Conservation (phyloP, 108 stramenopile species). For the Asterionellopsis glacialis region DNA sequence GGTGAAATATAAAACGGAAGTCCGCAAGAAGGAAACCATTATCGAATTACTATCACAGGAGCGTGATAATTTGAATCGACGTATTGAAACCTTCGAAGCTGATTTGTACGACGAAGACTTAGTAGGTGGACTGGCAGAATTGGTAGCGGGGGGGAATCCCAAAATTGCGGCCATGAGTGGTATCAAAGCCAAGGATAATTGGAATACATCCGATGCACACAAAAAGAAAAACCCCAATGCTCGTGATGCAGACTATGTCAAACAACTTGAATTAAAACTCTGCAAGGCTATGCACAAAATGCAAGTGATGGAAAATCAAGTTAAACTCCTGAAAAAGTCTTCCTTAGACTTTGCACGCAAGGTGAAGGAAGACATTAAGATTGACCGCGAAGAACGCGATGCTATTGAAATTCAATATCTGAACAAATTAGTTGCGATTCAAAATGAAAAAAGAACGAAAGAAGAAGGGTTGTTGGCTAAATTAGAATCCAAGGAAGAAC, state of each 20-base stretch:
- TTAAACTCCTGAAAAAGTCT: background rate
- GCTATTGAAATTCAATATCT: background rate
- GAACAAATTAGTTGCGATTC: background rate
- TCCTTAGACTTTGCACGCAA: background rate
- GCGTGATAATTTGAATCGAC: too few species aligned
- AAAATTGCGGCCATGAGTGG: too few species aligned
- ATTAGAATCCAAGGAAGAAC: background rate
- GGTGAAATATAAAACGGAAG: too few species aligned
- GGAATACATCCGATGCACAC: too few species aligned
- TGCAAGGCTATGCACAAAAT: background rate
- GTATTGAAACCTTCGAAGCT: too few species aligned
- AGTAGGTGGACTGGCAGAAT: too few species aligned
- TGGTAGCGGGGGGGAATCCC: too few species aligned
- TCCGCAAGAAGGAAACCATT: too few species aligned
- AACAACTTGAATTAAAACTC: background rate
- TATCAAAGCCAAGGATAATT: too few species aligned
- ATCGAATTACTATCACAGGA: too few species aligned
- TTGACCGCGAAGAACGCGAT: background rate
- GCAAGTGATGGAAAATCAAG: background rate
- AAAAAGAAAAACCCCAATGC: too few species aligned
- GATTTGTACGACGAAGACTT: too few species aligned
- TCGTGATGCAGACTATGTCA: background rate
- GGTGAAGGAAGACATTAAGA: background rate
- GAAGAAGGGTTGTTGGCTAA: background rate
- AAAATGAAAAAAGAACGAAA: background rate